Percentiles rank a stretch among this genome's conserved stretches.
Conservation (phyloP, 148 eudicot species). For the Rhododendron williamsianum region DNA sequence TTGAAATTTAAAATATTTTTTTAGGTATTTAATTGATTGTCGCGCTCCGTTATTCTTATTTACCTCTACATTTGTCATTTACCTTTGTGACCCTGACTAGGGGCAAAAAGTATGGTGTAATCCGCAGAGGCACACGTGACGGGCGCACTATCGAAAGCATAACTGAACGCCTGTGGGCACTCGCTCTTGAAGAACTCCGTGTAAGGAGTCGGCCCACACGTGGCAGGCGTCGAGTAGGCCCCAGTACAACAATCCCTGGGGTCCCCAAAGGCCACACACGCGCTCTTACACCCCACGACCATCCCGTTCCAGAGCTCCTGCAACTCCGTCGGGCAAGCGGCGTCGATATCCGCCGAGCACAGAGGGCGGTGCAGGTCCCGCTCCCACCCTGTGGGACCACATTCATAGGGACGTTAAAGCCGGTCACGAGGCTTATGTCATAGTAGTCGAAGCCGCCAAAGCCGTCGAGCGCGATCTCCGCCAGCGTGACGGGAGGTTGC, state of each 20-base stretch:
- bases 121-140: slow-evolving; percentile 27
- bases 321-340: slow-evolving; percentile 43
- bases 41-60: too few species aligned
- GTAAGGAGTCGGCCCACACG: slow-evolving; percentile 57
- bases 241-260: slow-evolving; percentile 72
- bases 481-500: slow-evolving; percentile 62
- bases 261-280: slow-evolving; percentile 70
- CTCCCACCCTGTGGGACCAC: slow-evolving; percentile 45
- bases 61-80: too few species aligned
- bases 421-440: slow-evolving; percentile 79
- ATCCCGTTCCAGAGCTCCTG: slow-evolving; percentile 10
- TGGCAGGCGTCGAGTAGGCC: slow-evolving; percentile 39
- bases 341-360: slow-evolving; percentile 49
- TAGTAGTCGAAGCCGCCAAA: slow-evolving; percentile 57
- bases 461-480: slow-evolving; percentile 65
- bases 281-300: slow-evolving; percentile 64
- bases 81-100: neutral
- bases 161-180: slow-evolving; percentile 71
- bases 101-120: slow-evolving; percentile 76
- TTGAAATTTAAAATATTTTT: too few species aligned
- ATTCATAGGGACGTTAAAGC: slow-evolving; percentile 62
- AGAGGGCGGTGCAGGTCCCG: slow-evolving; percentile 40
- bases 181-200: slow-evolving; percentile 59
- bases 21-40: too few species aligned
- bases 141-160: slow-evolving; percentile 43